Evolutionary conservation across 2,329 filamentous ascomycete genomes (phyloP), one percentile per base, ranked within the genome.

Genomic region (Cadophora gregata): DNA sequence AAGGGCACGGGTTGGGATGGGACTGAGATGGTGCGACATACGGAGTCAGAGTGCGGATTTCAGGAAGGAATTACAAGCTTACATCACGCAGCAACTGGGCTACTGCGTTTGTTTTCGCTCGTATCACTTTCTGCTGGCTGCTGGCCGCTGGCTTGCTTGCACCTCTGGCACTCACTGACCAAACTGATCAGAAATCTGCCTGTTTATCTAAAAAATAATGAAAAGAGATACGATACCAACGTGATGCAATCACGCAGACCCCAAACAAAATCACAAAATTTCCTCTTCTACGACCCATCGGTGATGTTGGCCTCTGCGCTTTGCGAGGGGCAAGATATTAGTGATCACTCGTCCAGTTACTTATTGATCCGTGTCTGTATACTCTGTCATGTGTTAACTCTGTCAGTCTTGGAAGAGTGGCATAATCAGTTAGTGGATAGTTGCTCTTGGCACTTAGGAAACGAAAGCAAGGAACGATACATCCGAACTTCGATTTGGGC

Each of bases 201-300:
- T 53, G 4, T 53, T 53, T 14, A 53, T 19, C 8, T 47, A 31
- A 31, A 31, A n/a, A 31, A 31, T 53, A 53, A 53, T 53, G 50
- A 53, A 53, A 53, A 53, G 50, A 53, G 50, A 53, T 53, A 53
- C 50, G 50, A 53, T 31, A 53, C 50, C 50, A 53, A 53, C 50
- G 27, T 53, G 50, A 53, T 31, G 25, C 16, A 31, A 9, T 53
- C 50, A 53, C 50, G 50, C 50, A 53, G 25, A 31, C 10, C 6
- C 10, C 42, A 21, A 53, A 53, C 50, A 4, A 14, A 25, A 9
- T 31, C 16, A 31, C 12, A 29, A 50, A 25, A 9, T 19, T 31
- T 53, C 31, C 50, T n/a, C 25, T 19, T n/a, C 16, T 31, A 1
- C 16, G 6, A 27, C 12, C 10, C 14, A n/a, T 31, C 19, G 25